Percentiles rank a stretch among this genome's conserved stretches.
These are phyloP conservation scores for Lojkania enalia DNA, from an alignment of 2,329 filamentous ascomycete genomes.

Conservation along the genomic window DNA sequence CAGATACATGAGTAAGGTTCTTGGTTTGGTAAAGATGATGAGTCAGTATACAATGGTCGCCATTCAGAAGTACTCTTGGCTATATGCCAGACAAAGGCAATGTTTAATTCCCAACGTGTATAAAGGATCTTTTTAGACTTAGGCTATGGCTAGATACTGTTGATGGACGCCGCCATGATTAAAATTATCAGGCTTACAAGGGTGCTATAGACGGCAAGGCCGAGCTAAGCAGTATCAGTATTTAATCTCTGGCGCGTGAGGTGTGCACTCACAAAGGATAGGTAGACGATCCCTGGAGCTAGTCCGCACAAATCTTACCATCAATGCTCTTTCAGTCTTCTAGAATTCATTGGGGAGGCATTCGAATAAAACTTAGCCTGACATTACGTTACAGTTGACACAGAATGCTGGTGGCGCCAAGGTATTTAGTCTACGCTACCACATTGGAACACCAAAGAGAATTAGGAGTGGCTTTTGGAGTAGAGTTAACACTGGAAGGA, in stretches of 20 bases:
- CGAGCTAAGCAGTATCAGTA: constrained; percentile 2
- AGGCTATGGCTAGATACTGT: constrained; percentile 4
- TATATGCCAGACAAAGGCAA: neutral
- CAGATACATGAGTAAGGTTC: constrained; percentile 13
- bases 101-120: neutral
- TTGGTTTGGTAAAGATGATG: constrained; percentile 13
- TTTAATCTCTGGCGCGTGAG: constrained; percentile 5
- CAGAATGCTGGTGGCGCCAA: constrained; percentile 6
- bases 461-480: constrained; percentile 5
- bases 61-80: constrained; percentile 13
- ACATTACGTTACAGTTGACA: constrained; percentile 13
- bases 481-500: neutral
- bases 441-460: constrained; percentile 10
- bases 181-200: constrained; percentile 7
- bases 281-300: constrained; percentile 7
- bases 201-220: constrained; percentile 10
- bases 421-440: constrained; percentile 10
- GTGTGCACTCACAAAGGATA: constrained; percentile 16
- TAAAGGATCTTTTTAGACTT: constrained; percentile 2
- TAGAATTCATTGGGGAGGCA: constrained; percentile 8
- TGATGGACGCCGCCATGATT: constrained; percentile 9
- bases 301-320: neutral
- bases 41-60: constrained; percentile 15
- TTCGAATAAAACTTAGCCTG: constrained; percentile 9
- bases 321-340: constrained; percentile 16